phyloP scores from a whole-genome alignment of 805 yeast genomes.

The Saccharomycopsis sp. region DNA sequence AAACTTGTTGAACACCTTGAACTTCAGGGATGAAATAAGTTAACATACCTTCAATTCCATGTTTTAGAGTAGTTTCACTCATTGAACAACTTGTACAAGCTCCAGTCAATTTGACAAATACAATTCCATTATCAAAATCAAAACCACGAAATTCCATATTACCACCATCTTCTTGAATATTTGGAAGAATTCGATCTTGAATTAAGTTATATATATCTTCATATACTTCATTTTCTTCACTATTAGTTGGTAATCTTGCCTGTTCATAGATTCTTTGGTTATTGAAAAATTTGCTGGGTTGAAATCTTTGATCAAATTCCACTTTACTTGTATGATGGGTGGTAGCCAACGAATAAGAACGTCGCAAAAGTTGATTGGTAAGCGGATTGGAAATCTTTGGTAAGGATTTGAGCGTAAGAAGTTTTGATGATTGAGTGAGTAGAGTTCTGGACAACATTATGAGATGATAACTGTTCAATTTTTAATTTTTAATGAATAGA shows the following conservation, averaged over 20 bases:
- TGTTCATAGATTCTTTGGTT: constrained; percentile 13
- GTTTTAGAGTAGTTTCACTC: constrained; percentile 83
- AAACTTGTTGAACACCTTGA: constrained; percentile 74
- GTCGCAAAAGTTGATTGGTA: background rate
- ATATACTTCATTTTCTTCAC: constrained; percentile 16
- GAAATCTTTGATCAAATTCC: constrained; percentile 7
- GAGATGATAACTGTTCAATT: too few relatives aligned
- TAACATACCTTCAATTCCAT: constrained; percentile 96
- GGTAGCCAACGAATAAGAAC: constrained; percentile 1
- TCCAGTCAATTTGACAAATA: constrained; percentile 81
- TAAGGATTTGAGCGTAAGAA: too few relatives aligned
- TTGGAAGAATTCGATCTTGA: constrained; percentile 92
- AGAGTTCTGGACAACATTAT: too few relatives aligned
- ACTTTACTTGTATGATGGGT: background rate
- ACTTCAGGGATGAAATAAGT: constrained; percentile 96
- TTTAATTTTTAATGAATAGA: too few relatives aligned
- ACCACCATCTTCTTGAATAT: constrained; percentile 98
- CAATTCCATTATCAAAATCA: constrained; percentile 78
- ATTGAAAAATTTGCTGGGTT: too few relatives aligned
- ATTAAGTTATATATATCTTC: constrained; percentile 68
- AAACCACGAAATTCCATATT: constrained; percentile 85
- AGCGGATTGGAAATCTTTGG: too few relatives aligned
- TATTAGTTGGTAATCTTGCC: constrained; percentile 13
- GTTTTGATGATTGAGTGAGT: too few relatives aligned
- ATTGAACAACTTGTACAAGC: constrained; percentile 93